Conservation (phyloP, 2,329 filamentous ascomycete genomes). For the Botrytis squamosa region DNA sequence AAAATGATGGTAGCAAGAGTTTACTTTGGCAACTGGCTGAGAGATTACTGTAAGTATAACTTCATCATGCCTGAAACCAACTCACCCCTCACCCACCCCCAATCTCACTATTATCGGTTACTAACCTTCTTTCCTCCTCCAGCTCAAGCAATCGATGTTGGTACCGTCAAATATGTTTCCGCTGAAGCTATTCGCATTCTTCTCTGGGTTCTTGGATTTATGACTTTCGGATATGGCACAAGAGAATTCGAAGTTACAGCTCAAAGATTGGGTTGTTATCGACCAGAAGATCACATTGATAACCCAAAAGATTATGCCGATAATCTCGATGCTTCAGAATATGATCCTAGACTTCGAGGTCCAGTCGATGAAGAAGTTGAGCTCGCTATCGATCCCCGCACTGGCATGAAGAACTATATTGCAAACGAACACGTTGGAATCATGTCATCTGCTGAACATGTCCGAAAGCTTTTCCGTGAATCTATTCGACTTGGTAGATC, state of each 20-base stretch:
- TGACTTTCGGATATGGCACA: slow-evolving; percentile 82
- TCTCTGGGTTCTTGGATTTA: slow-evolving; percentile 84
- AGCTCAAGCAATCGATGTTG: slow-evolving; percentile 86
- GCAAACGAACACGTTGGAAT: slow-evolving; percentile 77
- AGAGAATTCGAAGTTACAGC: slow-evolving; percentile 83
- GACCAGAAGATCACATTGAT: slow-evolving; percentile 82
- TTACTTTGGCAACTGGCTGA: slow-evolving; percentile 96
- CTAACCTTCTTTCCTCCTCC: neutral
- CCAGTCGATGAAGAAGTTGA: slow-evolving; percentile 78
- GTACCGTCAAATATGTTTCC: slow-evolving; percentile 86
- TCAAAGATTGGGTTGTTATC: slow-evolving; percentile 76
- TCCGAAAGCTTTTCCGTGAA: slow-evolving; percentile 69
- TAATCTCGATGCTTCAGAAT: slow-evolving; percentile 79
- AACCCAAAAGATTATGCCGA: slow-evolving; percentile 82
- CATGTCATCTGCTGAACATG: slow-evolving; percentile 76
- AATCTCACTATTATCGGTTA: neutral
- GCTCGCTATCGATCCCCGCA: slow-evolving; percentile 71
- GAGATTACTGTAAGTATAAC: slow-evolving; percentile 65
- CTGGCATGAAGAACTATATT: slow-evolving; percentile 91
- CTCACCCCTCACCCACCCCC: neutral
- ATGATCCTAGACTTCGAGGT: slow-evolving; percentile 76
- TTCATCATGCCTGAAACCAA: neutral
- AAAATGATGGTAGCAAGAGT: slow-evolving; percentile 85
- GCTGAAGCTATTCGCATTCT: slow-evolving; percentile 88
- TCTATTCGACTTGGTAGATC: slow-evolving; percentile 78